phyloP scores from a whole-genome alignment of 306 rosid genomes.

The Rosa chinensis region DNA sequence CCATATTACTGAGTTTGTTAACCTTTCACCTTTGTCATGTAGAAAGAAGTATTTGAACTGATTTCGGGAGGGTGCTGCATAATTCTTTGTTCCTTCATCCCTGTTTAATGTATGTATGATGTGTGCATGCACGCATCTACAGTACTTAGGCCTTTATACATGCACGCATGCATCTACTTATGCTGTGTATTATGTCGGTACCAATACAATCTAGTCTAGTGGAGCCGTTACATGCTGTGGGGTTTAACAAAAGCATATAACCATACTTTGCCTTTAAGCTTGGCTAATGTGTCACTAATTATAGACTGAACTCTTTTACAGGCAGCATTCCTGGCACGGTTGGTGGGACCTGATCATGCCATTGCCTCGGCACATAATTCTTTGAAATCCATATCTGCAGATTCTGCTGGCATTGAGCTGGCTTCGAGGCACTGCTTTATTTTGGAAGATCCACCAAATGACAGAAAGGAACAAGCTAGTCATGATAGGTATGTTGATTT shows the following conservation, averaged over 20 bases:
- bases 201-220: not conserved
- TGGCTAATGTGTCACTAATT: constrained; percentile 1
- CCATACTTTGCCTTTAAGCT: not conserved
- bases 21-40: not conserved
- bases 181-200: not conserved
- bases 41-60: not conserved
- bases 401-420: constrained; percentile 65
- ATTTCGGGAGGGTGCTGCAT: not conserved
- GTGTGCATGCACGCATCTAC: not conserved
- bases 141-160: not conserved
- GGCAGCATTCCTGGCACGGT: constrained; percentile 73
- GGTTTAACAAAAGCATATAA: not conserved
- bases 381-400: constrained; percentile 60
- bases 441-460: constrained; percentile 75
- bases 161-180: not conserved
- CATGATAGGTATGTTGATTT: constrained; percentile 55
- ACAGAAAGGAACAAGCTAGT: constrained; percentile 45
- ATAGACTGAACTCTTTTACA: constrained; percentile 34
- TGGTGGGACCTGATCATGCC: constrained; percentile 78
- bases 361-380: constrained; percentile 78
- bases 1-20: not conserved
- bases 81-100: not conserved
- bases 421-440: constrained; percentile 75
- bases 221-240: not conserved
- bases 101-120: not conserved